These are phyloP conservation scores for Fusarium solani-melongenae DNA, from an alignment of 2,329 filamentous ascomycete genomes.

Conservation along the genomic window DNA sequence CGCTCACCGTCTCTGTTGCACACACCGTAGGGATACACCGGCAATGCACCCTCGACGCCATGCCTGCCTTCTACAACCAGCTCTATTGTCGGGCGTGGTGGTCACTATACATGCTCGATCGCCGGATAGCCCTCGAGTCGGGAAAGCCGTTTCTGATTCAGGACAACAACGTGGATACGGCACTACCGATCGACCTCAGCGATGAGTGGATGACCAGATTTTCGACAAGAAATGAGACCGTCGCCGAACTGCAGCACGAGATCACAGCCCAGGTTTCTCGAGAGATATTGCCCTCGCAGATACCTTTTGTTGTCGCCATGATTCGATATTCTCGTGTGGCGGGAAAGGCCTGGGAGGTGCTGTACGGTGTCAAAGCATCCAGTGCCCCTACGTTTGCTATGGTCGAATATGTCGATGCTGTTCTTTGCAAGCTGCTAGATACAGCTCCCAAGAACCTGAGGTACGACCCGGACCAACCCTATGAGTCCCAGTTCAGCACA, in stretches of 20 bases:
- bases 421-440: slow-evolving; percentile 12
- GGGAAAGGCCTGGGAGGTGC: slow-evolving; percentile 30
- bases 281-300: slow-evolving; percentile 1
- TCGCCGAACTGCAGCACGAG: slow-evolving; percentile 8
- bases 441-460: slow-evolving; percentile 7
- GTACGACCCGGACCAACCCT: slow-evolving; percentile 3
- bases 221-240: background rate
- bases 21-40: slow-evolving; percentile 31
- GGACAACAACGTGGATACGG: slow-evolving; percentile 27
- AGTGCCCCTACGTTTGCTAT: slow-evolving; percentile 14
- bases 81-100: slow-evolving; percentile 30
- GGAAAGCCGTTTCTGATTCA: slow-evolving; percentile 31
- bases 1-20: slow-evolving; percentile 21
- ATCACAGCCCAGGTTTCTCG: slow-evolving; percentile 3
- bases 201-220: slow-evolving; percentile 29
- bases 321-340: slow-evolving; percentile 26
- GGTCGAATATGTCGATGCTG: slow-evolving; percentile 27
- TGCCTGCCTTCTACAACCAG: slow-evolving; percentile 27
- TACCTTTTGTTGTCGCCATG: slow-evolving; percentile 28
- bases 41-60: slow-evolving; percentile 19
- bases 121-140: slow-evolving; percentile 28
- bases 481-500: slow-evolving; percentile 17
- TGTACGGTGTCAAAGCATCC: slow-evolving; percentile 24
- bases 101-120: slow-evolving; percentile 25
- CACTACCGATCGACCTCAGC: slow-evolving; percentile 21